Conservation (phyloP, 2,329 filamentous ascomycete genomes). For the Diaporthe velutina region DNA sequence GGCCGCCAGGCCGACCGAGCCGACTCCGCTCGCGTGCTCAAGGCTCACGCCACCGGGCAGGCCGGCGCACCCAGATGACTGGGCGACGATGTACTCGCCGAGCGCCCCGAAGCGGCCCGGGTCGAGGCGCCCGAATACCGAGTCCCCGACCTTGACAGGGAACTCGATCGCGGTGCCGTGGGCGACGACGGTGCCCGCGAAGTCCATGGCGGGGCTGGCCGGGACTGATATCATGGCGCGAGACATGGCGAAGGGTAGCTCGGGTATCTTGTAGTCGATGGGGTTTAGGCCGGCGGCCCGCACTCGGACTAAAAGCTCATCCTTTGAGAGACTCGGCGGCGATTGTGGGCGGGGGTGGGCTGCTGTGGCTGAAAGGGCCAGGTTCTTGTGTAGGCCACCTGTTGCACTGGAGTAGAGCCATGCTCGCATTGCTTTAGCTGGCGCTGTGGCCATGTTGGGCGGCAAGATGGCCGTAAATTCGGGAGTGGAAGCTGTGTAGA, state of each 20-base stretch:
- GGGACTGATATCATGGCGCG: constrained; percentile 55
- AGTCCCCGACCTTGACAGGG: constrained; percentile 52
- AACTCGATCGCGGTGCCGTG: constrained; percentile 46
- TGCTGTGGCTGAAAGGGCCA: constrained; percentile 4
- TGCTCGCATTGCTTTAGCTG: constrained; percentile 8
- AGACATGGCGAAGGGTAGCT: constrained; percentile 55
- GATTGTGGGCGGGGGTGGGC: constrained; percentile 17
- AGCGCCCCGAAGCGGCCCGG: constrained; percentile 49
- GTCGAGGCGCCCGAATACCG: constrained; percentile 58
- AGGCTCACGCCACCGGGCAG: constrained; percentile 58
- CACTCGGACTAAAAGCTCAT: constrained; percentile 64
- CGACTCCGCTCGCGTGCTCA: constrained; percentile 56
- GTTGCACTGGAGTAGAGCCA: constrained; percentile 22
- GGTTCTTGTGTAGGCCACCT: constrained; percentile 1
- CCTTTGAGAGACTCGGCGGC: not conserved
- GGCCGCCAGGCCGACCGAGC: constrained; percentile 60
- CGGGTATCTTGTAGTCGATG: constrained; percentile 73
- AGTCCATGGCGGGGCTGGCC: constrained; percentile 64
- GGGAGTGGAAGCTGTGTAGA: not conserved
- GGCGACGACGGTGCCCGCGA: constrained; percentile 57
- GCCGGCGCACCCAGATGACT: constrained; percentile 47
- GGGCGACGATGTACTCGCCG: constrained; percentile 51
- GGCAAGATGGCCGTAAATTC: not conserved
- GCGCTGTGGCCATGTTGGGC: not conserved
- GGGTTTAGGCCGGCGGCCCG: constrained; percentile 69